Evolutionary conservation across 1,284 basidiomycete genomes (phyloP).

Genomic region (Tylopilus orsonianus): DNA sequence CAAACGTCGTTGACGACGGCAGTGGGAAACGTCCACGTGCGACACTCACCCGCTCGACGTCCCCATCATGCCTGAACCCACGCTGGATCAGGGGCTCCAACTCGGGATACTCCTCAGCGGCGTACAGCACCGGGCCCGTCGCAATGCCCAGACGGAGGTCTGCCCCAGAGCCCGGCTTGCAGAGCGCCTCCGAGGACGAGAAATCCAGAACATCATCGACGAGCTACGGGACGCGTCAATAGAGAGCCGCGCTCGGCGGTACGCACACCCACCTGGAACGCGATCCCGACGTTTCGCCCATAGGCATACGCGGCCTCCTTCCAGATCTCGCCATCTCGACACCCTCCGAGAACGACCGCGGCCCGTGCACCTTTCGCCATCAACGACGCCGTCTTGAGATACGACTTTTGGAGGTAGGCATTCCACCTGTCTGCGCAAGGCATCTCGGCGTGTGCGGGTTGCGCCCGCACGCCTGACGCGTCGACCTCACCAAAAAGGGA

Average conservation of each 20-base stretch:
- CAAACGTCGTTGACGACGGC: conserved; percentile 3
- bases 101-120: conserved; percentile 87
- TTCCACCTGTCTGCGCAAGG: conserved; percentile 65
- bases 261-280: conserved; percentile 78
- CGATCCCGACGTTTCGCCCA: conserved; percentile 88
- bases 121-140: conserved; percentile 92
- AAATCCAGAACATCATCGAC: conserved; percentile 93
- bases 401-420: conserved; percentile 91
- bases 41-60: conserved; percentile 74
- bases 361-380: conserved; percentile 94
- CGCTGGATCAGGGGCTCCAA: conserved; percentile 83
- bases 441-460: conserved; percentile 13
- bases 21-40: background rate
- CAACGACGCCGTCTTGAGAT: conserved; percentile 93
- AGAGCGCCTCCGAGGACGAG: conserved; percentile 65
- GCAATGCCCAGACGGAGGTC: conserved; percentile 87
- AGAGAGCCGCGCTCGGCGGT: no score
- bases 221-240: conserved; percentile 53
- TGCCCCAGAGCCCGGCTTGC: conserved; percentile 80
- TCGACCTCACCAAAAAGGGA: no score
- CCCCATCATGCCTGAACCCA: conserved; percentile 80
- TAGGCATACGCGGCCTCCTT: conserved; percentile 95
- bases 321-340: conserved; percentile 76
- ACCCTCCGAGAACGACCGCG: conserved; percentile 88
- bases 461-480: conserved; percentile 19